phyloP scores from a whole-genome alignment of 148 eudicot species.

The Diospyros kaki region DNA sequence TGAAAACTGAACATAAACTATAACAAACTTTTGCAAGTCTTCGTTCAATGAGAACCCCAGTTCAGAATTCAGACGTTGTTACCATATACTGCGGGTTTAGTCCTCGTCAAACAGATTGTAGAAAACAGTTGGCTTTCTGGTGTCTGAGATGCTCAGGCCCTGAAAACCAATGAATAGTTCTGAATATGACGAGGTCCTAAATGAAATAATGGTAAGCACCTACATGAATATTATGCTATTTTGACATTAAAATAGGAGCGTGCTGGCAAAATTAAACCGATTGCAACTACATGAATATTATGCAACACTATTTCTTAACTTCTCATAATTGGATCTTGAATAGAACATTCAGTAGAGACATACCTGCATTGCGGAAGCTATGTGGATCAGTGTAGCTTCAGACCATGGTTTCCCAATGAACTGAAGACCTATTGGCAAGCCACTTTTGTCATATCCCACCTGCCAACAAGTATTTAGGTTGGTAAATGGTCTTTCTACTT shows the following conservation, averaged over 20 bases:
- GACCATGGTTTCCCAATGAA: constrained; percentile 90
- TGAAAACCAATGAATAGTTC: constrained; percentile 20
- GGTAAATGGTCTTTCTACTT: not conserved
- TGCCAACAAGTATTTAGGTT: constrained; percentile 3
- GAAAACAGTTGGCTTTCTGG: constrained; percentile 63
- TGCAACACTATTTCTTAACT: no score
- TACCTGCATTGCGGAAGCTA: constrained; percentile 82
- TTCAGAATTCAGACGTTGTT: no score
- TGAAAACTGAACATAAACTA: no score
- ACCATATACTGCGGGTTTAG: not conserved
- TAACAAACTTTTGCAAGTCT: no score
- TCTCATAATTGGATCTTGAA: no score
- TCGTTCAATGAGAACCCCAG: no score
- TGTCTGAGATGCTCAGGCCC: constrained; percentile 48
- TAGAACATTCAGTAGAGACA: not conserved
- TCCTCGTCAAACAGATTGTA: constrained; percentile 44
- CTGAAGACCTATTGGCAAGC: constrained; percentile 93
- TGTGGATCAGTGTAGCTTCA: constrained; percentile 68
- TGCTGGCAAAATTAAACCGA: no score
- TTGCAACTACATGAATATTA: no score
- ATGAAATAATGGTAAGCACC: not conserved
- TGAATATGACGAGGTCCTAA: no score
- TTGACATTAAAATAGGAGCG: no score
- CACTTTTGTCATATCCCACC: constrained; percentile 86
- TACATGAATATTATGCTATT: no score